A percentile compares a stretch with the other conserved stretches of the same genome.
phyloP scores from a whole-genome alignment of 495 filamentous ascomycete species.

The Friedmanniomyces simplex region DNA sequence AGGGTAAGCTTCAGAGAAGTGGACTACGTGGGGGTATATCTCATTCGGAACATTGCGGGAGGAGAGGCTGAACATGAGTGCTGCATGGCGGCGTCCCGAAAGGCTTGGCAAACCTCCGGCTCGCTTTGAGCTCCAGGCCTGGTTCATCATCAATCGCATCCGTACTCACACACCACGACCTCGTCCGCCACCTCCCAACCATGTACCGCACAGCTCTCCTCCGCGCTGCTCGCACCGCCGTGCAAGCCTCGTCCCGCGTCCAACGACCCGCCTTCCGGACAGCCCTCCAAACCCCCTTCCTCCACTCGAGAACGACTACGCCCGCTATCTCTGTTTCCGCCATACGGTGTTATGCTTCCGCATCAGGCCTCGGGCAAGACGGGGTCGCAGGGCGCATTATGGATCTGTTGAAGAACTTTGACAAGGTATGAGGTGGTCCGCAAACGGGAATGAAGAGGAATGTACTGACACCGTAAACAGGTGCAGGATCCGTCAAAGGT shows the following conservation, averaged over 20 bases:
- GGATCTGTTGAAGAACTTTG: conserved; percentile 83
- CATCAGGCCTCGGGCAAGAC: conserved; percentile 59
- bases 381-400: conserved; percentile 91
- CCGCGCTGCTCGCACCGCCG: conserved; percentile 42
- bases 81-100: too few relatives aligned
- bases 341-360: conserved; percentile 77
- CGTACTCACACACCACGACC: background rate
- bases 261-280: conserved; percentile 8
- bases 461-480: conserved; percentile 18
- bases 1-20: too few relatives aligned
- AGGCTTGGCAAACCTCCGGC: too few relatives aligned
- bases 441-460: conserved; percentile 5
- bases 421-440: conserved; percentile 62
- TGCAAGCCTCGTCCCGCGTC: conserved; percentile 9
- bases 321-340: conserved; percentile 48
- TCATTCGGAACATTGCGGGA: too few relatives aligned
- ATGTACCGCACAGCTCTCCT: conserved; percentile 85
- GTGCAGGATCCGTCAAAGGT: conserved; percentile 37
- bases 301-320: conserved; percentile 33
- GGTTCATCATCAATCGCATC: background rate
- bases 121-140: too few relatives aligned
- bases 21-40: too few relatives aligned
- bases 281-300: conserved; percentile 12
- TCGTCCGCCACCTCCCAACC: conserved; percentile 26
- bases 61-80: too few relatives aligned